These are phyloP conservation scores for Botrytis byssoidea DNA, from an alignment of 2,329 filamentous ascomycete species.

Conservation along the genomic window DNA sequence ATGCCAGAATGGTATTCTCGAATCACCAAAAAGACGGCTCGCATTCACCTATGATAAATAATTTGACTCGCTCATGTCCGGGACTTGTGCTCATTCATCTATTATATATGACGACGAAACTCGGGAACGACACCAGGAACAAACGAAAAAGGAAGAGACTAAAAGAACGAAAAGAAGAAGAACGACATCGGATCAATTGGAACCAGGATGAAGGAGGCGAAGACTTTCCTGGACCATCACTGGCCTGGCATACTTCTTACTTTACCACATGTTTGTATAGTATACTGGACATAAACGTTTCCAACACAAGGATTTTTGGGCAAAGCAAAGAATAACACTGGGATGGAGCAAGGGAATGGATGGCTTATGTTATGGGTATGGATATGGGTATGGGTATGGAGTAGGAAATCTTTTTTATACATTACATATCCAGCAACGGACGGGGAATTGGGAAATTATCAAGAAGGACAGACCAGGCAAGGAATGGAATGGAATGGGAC, in stretches of 20 bases:
- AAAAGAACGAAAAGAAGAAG: neutral
- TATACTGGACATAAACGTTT: neutral
- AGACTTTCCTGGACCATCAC: neutral
- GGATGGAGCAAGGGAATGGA: constrained; percentile 12
- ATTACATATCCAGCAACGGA: constrained; percentile 21
- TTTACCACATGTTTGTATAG: constrained; percentile 4
- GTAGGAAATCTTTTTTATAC: constrained; percentile 17
- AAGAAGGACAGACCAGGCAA: neutral
- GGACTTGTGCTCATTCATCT: neutral
- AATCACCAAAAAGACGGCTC: constrained; percentile 16
- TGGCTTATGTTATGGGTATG: constrained; percentile 1
- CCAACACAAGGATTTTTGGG: constrained; percentile 1
- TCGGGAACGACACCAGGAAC: neutral
- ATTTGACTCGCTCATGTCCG: neutral
- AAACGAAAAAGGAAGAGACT: neutral
- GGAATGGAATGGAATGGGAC: constrained; percentile 3
- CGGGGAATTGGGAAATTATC: neutral
- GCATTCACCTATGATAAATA: constrained; percentile 10
- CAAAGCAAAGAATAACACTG: neutral
- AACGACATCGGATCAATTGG: neutral
- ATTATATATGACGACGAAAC: constrained; percentile 12
- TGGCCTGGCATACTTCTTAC: constrained; percentile 3
- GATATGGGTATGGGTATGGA: neutral
- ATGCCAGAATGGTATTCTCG: constrained; percentile 17
- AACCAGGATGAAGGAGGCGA: neutral